Percentiles rank a stretch among this genome's conserved stretches.
Conservation (phyloP, 768 basidiomycete genomes). For the Tylopilus rubrobrunneus region DNA sequence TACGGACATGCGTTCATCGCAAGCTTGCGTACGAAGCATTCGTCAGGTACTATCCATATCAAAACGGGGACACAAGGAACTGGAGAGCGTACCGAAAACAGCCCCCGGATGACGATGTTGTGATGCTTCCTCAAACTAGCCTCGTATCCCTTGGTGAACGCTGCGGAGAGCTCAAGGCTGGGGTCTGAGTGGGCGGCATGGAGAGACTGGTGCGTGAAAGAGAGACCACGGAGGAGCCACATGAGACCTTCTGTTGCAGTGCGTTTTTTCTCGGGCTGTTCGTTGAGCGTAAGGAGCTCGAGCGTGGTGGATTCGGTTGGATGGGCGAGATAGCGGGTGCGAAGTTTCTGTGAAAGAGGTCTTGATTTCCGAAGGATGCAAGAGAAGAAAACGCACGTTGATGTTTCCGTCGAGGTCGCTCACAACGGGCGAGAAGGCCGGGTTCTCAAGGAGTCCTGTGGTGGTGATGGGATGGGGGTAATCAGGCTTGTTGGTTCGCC, state of each 20-base stretch:
- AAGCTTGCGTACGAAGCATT: slow-evolving; percentile 26
- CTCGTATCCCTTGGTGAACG: slow-evolving; percentile 82
- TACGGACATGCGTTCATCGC: slow-evolving; percentile 60
- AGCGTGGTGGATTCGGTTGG: slow-evolving; percentile 70
- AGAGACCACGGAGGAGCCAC: slow-evolving; percentile 90
- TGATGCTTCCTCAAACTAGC: slow-evolving; percentile 82
- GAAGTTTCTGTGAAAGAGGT: slow-evolving; percentile 70
- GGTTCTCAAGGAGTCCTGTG: slow-evolving; percentile 24
- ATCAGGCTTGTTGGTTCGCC: background rate
- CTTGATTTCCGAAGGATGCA: background rate
- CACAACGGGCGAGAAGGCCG: slow-evolving; percentile 79
- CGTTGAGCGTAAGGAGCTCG: slow-evolving; percentile 78
- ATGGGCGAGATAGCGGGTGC: slow-evolving; percentile 66
- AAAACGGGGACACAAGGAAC: background rate
- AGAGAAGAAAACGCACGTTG: slow-evolving; percentile 44
- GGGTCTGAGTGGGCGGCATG: slow-evolving; percentile 66
- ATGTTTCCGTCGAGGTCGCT: slow-evolving; percentile 91
- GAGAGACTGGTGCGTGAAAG: slow-evolving; percentile 84
- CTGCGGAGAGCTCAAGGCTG: slow-evolving; percentile 48
- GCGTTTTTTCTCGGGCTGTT: slow-evolving; percentile 83
- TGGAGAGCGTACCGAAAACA: slow-evolving; percentile 46
- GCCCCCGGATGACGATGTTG: slow-evolving; percentile 64
- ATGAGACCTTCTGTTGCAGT: slow-evolving; percentile 87
- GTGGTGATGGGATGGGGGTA: background rate
- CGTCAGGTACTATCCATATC: background rate